phyloP scores from a whole-genome alignment of 345 rosid species.

The Arabidopsis suecica region DNA sequence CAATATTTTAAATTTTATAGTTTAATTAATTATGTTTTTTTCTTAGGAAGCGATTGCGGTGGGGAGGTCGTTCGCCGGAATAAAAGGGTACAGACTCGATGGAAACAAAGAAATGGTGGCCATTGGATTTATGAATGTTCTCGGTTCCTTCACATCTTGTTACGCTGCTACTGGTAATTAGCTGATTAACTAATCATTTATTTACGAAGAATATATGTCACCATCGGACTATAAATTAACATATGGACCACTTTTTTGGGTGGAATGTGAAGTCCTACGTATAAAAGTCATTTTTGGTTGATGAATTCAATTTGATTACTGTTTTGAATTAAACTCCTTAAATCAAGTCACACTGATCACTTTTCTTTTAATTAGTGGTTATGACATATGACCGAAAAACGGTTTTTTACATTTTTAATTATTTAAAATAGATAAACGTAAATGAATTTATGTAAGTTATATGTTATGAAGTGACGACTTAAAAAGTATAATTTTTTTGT shows the following conservation, averaged over 20 bases:
- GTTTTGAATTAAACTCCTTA: not conserved
- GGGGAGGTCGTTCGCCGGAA: constrained; percentile 77
- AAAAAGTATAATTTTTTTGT: not conserved
- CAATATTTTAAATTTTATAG: not conserved
- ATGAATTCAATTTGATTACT: constrained; percentile 23
- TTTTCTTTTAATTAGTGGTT: not conserved
- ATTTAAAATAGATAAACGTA: not conserved
- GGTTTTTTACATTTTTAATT: not conserved
- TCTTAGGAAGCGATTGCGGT: constrained; percentile 88
- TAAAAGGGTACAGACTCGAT: constrained; percentile 78
- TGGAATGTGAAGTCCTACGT: constrained; percentile 30
- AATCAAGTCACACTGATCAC: not conserved
- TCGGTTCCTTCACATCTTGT: constrained; percentile 87
- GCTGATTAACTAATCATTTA: not conserved
- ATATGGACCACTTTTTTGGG: constrained; percentile 28
- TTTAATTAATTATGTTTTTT: not conserved
- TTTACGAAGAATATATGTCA: not conserved
- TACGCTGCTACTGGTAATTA: constrained; percentile 83
- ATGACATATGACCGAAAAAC: not conserved
- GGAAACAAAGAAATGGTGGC: constrained; percentile 97
- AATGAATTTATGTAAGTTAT: not conserved
- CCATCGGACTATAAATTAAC: constrained; percentile 10
- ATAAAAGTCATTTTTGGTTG: constrained; percentile 35
- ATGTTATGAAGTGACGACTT: not conserved
- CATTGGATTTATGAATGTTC: constrained; percentile 76